Evolutionary conservation across 345 rosid genomes (phyloP), one percentile per base, ranked within the genome.

Genomic region (Barbarea vulgaris): DNA sequence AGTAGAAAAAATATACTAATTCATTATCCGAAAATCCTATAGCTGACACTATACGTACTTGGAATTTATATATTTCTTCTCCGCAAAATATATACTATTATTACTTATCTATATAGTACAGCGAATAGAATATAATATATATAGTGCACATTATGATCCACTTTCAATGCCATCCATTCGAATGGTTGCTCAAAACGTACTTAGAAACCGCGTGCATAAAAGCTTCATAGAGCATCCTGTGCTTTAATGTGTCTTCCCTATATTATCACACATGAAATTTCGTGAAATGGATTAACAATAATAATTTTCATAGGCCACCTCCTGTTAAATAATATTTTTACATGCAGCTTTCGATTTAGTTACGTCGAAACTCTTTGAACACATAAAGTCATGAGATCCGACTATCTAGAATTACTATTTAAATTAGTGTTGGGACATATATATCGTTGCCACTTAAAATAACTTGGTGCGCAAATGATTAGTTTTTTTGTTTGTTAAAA

Each of bases 201-300:
- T 33, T 68, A 51, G 47, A 73, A 77, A 77, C 76, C 80, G 80
- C 72, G 80, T 77, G 72, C 67, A 70, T 77, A 77, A 77, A 70
- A 63, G 76, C 72, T 55, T 55, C 41, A 39, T 25, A 46, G 53
- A 70, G 80, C 76, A 77, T 77, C 80, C 33, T 63, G 70, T 77
- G 66, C 66, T 25, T 34, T 69, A 25, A 27, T 10, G 50, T 44
- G 50, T 59, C 41, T 69, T 53, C 70, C 50, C 64, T 17, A 22
- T 30, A 36, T 30, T 51, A 67, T 74, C 19, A 50, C 10, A 27
- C 54, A 27, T 25, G 25, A n/a, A 46, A n/a, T 21, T 22, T 19
- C 14, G 3, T 42, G 3, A 42, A 15, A 14, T 5, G n/a, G 13
- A 41, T 15, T 44, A 4, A 41, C 44, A 39, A 13, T 13, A 41